A percentile compares a stretch with the other conserved stretches of the same genome.
Evolutionary conservation across 2,329 filamentous ascomycete species (phyloP).

Genomic region (Stylonectria norvegica): DNA sequence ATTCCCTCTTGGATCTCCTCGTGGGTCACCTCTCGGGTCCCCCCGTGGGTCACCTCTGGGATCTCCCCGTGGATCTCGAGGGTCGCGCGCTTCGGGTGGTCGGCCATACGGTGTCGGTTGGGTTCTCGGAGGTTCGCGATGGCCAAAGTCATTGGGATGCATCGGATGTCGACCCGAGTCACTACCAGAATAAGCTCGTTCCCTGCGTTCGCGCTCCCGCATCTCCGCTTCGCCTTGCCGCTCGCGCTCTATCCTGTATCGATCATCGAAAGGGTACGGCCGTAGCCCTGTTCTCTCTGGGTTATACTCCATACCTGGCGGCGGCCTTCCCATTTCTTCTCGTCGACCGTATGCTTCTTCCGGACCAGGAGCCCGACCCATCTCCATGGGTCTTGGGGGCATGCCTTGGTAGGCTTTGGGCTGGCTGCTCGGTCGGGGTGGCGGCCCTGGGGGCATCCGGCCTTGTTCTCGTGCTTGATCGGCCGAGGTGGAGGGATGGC

Average conservation of each 20-base stretch:
- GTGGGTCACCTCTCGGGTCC: constrained; percentile 14
- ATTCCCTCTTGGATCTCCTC: constrained; percentile 24
- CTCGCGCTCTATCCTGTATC: constrained; percentile 49
- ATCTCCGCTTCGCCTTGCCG: constrained; percentile 44
- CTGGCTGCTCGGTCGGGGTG: constrained; percentile 50
- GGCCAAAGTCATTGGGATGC: constrained; percentile 36
- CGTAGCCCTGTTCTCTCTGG: constrained; percentile 47
- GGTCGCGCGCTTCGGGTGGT: constrained; percentile 41
- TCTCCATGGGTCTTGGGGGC: constrained; percentile 46
- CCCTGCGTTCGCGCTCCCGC: constrained; percentile 41
- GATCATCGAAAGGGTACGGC: constrained; percentile 49
- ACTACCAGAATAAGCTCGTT: constrained; percentile 48
- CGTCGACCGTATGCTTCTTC: constrained; percentile 47
- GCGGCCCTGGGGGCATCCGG: constrained; percentile 39
- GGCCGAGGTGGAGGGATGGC: constrained; percentile 45
- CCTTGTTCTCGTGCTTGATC: constrained; percentile 43
- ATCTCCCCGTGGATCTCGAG: constrained; percentile 33
- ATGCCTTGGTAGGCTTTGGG: constrained; percentile 46
- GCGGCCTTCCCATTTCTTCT: constrained; percentile 43
- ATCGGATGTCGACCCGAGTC: constrained; percentile 44
- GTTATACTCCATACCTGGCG: constrained; percentile 48
- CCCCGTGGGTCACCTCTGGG: constrained; percentile 23
- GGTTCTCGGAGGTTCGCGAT: constrained; percentile 42
- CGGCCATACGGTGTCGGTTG: constrained; percentile 44
- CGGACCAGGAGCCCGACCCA: constrained; percentile 38